Conservation (phyloP, 164 flowering plant genomes). For the Nymphaea colorata region DNA sequence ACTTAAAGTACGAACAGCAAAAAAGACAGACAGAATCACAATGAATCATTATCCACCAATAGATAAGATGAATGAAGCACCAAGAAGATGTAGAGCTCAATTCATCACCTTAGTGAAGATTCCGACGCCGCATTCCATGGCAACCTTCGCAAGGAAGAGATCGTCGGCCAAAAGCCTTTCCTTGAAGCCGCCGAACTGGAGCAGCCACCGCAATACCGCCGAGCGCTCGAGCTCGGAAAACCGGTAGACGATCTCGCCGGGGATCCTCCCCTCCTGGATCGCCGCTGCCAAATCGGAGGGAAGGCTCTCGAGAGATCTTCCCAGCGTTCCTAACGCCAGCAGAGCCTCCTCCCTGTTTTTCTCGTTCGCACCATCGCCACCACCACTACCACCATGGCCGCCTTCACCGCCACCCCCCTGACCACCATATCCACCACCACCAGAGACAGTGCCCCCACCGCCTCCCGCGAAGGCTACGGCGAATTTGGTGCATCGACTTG, state of each 20-base stretch:
- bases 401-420: constrained; percentile 11
- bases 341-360: constrained; percentile 44
- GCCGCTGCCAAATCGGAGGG: constrained; percentile 77
- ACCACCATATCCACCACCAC: neutral
- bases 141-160: constrained; percentile 49
- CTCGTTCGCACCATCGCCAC: constrained; percentile 32
- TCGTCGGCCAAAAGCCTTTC: constrained; percentile 59
- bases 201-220: constrained; percentile 39
- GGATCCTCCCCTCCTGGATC: constrained; percentile 47
- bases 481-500: neutral
- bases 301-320: constrained; percentile 36
- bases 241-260: constrained; percentile 43
- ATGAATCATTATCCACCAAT: neutral
- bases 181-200: constrained; percentile 46
- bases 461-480: constrained; percentile 8
- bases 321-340: constrained; percentile 43
- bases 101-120: constrained; percentile 51
- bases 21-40: neutral
- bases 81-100: neutral
- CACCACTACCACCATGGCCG: constrained; percentile 17
- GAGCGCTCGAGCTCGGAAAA: constrained; percentile 47
- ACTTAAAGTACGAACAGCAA: neutral
- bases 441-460: neutral
- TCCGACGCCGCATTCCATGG: constrained; percentile 59
- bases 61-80: neutral